Conservation (phyloP, 2,329 filamentous ascomycete genomes). For the Penicillium palitans region DNA sequence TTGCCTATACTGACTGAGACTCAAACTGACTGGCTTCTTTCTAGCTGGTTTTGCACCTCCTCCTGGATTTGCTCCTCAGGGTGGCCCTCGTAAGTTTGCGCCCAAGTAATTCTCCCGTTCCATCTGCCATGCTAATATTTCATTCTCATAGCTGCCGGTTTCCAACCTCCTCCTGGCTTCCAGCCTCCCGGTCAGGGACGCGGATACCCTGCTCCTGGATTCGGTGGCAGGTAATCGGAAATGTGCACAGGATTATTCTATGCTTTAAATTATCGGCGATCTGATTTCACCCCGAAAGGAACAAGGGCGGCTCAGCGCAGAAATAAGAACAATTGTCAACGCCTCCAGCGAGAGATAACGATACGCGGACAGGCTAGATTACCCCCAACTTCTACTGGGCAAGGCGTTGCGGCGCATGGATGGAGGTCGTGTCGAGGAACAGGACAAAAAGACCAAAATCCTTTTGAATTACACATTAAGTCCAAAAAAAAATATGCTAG, state of each 20-base stretch:
- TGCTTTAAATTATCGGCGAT: slow-evolving; percentile 25
- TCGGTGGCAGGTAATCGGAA: slow-evolving; percentile 45
- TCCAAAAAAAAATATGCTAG: slow-evolving; percentile 21
- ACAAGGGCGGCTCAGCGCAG: slow-evolving; percentile 15
- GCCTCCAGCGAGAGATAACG: slow-evolving; percentile 20
- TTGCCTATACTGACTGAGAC: background rate
- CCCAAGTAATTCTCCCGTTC: slow-evolving; percentile 12
- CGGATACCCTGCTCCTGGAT: slow-evolving; percentile 54
- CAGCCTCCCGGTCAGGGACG: slow-evolving; percentile 63
- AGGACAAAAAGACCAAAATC: slow-evolving; percentile 27
- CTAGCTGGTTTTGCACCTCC: slow-evolving; percentile 51
- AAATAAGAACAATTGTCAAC: slow-evolving; percentile 11
- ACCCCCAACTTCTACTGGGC: slow-evolving; percentile 36
- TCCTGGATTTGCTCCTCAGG: slow-evolving; percentile 49
- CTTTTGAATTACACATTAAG: slow-evolving; percentile 22
- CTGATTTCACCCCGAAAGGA: slow-evolving; percentile 21
- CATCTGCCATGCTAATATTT: slow-evolving; percentile 35
- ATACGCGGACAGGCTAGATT: slow-evolving; percentile 29
- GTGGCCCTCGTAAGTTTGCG: slow-evolving; percentile 47
- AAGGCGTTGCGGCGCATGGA: slow-evolving; percentile 46
- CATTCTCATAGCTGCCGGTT: slow-evolving; percentile 49
- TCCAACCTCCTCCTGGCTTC: slow-evolving; percentile 69
- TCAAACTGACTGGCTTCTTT: slow-evolving; percentile 19
- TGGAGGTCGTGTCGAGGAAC: slow-evolving; percentile 34
- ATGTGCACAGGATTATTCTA: slow-evolving; percentile 23